Base-by-base conservation (phyloP, 495 filamentous ascomycete species). In the Daldinia loculata region DNA sequence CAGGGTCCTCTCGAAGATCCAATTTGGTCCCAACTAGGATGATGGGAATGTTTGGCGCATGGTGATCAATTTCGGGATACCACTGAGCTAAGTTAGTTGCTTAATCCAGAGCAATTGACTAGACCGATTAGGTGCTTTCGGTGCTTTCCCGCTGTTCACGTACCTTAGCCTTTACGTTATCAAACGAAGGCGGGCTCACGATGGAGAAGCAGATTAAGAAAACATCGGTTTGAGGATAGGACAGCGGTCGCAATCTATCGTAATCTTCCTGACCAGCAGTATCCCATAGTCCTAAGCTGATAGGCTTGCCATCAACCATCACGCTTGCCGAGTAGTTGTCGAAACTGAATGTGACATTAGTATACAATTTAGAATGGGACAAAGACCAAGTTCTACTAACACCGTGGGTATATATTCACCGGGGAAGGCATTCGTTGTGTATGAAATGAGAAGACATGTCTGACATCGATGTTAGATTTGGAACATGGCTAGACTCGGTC, bases 341-440 rank as follows among this genome's bases (percentile, higher is more conserved):
- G 79, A 99, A 99, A 64, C 95, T 99, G 74, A n/a, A 19, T 24
- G 3, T 12, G 51, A 7, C 29, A 75, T 86, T 67, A 84, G 79
- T 57, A 70, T 30, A 51, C 22, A 56, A 36, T 50, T 62, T 57
- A 71, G 43, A 32, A 50, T 24, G 22, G 57, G 30, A 27, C 38
- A 53, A 30, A 29, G 14, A 63, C 48, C 4, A 29, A 34, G 36
- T 56, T 58, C 19, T 36, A 89, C 92, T 85, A 84, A 98, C 95
- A 98, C 96, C 66, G 95, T 99, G 72, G 95, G 95, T 77, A 99
- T 98, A 78, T 99, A 99, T 85, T 99, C 95, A 71, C 95, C 95
- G 15, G 95, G 95, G 80, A 99, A 99, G 43, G 95, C 95, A 85
- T 99, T 99, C 56, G 95, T 99, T 41, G 95, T 98, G 80, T 98